phyloP scores from a whole-genome alignment of 164 flowering plant species.

The Nymphaea thermarum region DNA sequence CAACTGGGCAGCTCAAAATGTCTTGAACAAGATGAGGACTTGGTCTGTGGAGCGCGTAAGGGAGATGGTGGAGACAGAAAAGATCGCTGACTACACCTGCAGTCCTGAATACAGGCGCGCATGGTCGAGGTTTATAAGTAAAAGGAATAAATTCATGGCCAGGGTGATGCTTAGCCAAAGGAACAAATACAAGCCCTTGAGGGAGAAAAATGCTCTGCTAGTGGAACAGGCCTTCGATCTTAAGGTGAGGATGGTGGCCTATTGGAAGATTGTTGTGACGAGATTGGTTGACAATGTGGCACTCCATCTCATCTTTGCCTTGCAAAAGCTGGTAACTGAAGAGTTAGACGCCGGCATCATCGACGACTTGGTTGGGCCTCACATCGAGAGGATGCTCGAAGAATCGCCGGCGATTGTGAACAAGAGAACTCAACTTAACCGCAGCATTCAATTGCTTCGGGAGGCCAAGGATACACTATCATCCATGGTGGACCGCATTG shows the following conservation, averaged over 20 bases:
- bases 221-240: conserved; percentile 23
- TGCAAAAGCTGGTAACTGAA: conserved; percentile 1
- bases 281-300: conserved; percentile 21
- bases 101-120: conserved; percentile 14
- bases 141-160: conserved; percentile 4
- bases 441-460: not conserved
- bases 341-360: not conserved
- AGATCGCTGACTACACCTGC: conserved; percentile 23
- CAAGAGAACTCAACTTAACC: not conserved
- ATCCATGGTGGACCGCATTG: not conserved
- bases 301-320: conserved; percentile 8
- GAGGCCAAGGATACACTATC: not conserved
- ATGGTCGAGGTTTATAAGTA: conserved; percentile 15
- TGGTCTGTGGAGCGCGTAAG: conserved; percentile 6
- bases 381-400: not conserved
- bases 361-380: not conserved
- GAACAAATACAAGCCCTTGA: conserved; percentile 8
- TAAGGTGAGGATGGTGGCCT: conserved; percentile 19
- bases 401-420: not conserved
- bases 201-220: not conserved
- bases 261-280: conserved; percentile 23
- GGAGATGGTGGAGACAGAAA: conserved; percentile 31
- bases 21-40: conserved; percentile 11
- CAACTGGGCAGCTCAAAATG: conserved; percentile 12
- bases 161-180: not conserved